phyloP scores from a whole-genome alignment of 192 early-diverging fungal species.

The Lobulomyces angularis region DNA sequence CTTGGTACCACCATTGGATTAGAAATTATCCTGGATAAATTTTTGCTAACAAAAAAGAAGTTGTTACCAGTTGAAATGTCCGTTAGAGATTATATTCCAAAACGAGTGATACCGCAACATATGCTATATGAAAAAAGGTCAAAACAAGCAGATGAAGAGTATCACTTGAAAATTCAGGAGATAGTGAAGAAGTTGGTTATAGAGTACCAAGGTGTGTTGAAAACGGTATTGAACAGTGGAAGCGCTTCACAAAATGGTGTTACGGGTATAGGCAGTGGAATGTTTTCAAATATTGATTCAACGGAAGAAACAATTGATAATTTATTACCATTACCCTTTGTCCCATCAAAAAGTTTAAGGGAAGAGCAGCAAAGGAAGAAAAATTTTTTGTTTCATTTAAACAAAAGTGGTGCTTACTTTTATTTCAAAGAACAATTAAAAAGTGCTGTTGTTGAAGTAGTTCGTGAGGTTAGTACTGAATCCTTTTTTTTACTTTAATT shows the following conservation, averaged over 20 bases:
- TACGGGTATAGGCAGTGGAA: no score
- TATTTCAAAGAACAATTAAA: constrained; percentile 47
- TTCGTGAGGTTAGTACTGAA: constrained; percentile 37
- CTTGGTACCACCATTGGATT: constrained; percentile 27
- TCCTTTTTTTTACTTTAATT: not conserved
- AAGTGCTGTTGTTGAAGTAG: constrained; percentile 37
- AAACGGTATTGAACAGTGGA: not conserved
- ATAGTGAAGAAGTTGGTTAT: constrained; percentile 32
- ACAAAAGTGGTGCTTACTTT: constrained; percentile 46
- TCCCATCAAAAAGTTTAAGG: not conserved
- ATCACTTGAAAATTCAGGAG: constrained; percentile 29
- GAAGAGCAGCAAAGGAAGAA: constrained; percentile 36
- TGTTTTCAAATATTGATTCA: no score
- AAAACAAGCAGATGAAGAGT: constrained; percentile 34
- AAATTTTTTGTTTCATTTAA: constrained; percentile 43
- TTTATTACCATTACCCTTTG: constrained; percentile 3
- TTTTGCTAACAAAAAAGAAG: constrained; percentile 42
- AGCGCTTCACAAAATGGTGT: no score
- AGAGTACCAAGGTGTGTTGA: constrained; percentile 26
- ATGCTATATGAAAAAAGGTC: constrained; percentile 30
- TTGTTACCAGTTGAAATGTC: constrained; percentile 44
- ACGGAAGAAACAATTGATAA: not conserved
- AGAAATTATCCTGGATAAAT: constrained; percentile 30
- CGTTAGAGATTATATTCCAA: constrained; percentile 41
- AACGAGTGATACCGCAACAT: constrained; percentile 23